These are phyloP conservation scores for Baeospora myosura DNA, from an alignment of 1,284 basidiomycete genomes.

Conservation along the genomic window DNA sequence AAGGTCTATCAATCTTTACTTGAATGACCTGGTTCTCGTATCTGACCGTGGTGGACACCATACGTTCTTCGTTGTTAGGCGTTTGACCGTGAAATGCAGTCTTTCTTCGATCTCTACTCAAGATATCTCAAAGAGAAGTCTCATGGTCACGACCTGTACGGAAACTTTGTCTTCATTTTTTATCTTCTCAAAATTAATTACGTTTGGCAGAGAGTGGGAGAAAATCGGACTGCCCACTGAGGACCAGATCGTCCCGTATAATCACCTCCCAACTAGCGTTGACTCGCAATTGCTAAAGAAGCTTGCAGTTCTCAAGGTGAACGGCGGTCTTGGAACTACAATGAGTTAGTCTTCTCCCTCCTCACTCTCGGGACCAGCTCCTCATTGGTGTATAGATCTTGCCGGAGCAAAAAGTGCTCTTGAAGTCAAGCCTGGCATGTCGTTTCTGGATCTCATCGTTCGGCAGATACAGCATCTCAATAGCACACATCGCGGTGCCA, in stretches of 20 bases:
- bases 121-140: conserved; percentile 93
- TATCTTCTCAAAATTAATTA: conserved; percentile 1
- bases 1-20: conserved; percentile 7
- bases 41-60: background rate
- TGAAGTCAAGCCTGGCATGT: conserved; percentile 95
- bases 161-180: background rate
- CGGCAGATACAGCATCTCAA: conserved; percentile 91
- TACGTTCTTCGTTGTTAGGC: conserved; percentile 42
- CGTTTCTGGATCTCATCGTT: conserved; percentile 94
- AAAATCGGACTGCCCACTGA: conserved; percentile 89
- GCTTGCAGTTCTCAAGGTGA: conserved; percentile 98
- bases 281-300: conserved; percentile 77
- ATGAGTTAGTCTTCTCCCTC: conserved; percentile 63
- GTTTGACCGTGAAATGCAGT: conserved; percentile 98
- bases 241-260: conserved; percentile 88
- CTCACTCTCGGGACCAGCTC: conserved; percentile 1
- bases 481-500: conserved; percentile 51
- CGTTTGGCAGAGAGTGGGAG: conserved; percentile 79
- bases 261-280: conserved; percentile 54
- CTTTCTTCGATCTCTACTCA: conserved; percentile 98
- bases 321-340: conserved; percentile 95
- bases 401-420: conserved; percentile 88
- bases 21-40: background rate
- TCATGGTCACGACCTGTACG: conserved; percentile 74
- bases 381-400: conserved; percentile 50